Evolutionary conservation across 192 early-diverging fungal genomes (phyloP).

Genomic region (Coemansia sp.): DNA sequence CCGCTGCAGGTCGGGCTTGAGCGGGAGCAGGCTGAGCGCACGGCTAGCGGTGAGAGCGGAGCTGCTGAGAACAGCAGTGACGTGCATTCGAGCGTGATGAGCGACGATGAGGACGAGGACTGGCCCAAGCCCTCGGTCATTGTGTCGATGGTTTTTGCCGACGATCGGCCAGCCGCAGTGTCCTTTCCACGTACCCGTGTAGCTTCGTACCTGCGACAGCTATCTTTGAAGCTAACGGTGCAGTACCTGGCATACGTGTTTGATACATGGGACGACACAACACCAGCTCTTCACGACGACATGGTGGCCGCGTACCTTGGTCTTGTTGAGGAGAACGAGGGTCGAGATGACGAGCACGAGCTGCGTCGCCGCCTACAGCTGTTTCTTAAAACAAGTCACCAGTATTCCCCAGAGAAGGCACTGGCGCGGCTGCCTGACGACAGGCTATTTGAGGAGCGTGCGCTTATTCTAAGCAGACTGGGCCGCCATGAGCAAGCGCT

Average conservation of each 20-base stretch:
- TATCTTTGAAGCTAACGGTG: constrained; percentile 66
- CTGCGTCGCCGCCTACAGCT: constrained; percentile 53
- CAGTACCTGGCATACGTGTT: constrained; percentile 85
- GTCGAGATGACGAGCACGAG: neutral
- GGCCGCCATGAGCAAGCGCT: constrained; percentile 87
- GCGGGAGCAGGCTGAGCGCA: constrained; percentile 42
- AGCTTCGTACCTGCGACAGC: constrained; percentile 66
- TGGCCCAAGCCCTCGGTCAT: constrained; percentile 26
- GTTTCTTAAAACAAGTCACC: constrained; percentile 70
- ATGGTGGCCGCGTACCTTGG: constrained; percentile 80
- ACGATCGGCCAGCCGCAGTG: constrained; percentile 58
- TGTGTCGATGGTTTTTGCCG: constrained; percentile 53
- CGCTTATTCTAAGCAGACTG: constrained; percentile 76
- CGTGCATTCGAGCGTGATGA: constrained; percentile 11
- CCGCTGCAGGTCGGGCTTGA: constrained; percentile 67
- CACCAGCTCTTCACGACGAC: constrained; percentile 75
- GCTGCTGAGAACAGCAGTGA: neutral
- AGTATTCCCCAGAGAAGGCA: constrained; percentile 76
- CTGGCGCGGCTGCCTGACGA: constrained; percentile 74
- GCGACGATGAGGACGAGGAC: constrained; percentile 28
- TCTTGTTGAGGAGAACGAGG: constrained; percentile 49
- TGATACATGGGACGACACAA: constrained; percentile 63
- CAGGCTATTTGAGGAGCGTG: constrained; percentile 81
- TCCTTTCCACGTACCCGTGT: constrained; percentile 63
- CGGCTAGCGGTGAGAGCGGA: constrained; percentile 29